Percentiles rank a stretch among this genome's conserved stretches.
These are phyloP conservation scores for Talaromyces stipitatus DNA, from an alignment of 495 filamentous ascomycete genomes.

Conservation along the genomic window DNA sequence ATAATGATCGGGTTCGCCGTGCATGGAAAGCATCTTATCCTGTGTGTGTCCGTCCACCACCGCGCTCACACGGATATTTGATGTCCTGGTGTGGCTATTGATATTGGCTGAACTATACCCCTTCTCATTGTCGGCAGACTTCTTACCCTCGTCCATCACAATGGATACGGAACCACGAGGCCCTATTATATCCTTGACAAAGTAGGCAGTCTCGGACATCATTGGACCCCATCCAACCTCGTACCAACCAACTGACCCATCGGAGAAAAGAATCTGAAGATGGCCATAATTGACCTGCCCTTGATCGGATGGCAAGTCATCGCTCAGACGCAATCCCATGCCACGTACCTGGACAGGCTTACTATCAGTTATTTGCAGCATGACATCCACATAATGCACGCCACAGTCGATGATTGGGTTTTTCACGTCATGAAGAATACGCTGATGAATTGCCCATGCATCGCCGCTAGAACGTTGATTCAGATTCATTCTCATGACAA, in stretches of 20 bases:
- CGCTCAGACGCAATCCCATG: constrained; percentile 11
- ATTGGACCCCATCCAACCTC: constrained; percentile 13
- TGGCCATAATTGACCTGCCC: constrained; percentile 14
- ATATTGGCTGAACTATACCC: constrained; percentile 5
- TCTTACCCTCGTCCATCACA: constrained; percentile 7
- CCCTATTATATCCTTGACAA: constrained; percentile 12
- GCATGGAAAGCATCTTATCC: constrained; percentile 9
- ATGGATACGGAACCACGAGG: constrained; percentile 11
- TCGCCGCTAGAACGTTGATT: constrained; percentile 11
- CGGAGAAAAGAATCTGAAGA: constrained; percentile 10
- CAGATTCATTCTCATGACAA: constrained; percentile 12
- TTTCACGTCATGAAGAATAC: constrained; percentile 9
- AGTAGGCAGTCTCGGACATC: constrained; percentile 13
- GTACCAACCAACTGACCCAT: constrained; percentile 13
- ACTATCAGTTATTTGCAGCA: constrained; percentile 12
- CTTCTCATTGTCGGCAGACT: background rate
- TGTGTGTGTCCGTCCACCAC: constrained; percentile 4
- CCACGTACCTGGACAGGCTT: constrained; percentile 12
- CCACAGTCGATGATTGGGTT: constrained; percentile 12
- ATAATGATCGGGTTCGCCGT: constrained; percentile 10
- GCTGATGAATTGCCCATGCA: constrained; percentile 10
- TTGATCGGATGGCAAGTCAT: constrained; percentile 5
- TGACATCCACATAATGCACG: constrained; percentile 12
- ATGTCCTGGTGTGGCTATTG: constrained; percentile 9
- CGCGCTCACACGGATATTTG: constrained; percentile 8